Conservation (phyloP, 2,329 filamentous ascomycete genomes). For the Fusarium continuum region DNA sequence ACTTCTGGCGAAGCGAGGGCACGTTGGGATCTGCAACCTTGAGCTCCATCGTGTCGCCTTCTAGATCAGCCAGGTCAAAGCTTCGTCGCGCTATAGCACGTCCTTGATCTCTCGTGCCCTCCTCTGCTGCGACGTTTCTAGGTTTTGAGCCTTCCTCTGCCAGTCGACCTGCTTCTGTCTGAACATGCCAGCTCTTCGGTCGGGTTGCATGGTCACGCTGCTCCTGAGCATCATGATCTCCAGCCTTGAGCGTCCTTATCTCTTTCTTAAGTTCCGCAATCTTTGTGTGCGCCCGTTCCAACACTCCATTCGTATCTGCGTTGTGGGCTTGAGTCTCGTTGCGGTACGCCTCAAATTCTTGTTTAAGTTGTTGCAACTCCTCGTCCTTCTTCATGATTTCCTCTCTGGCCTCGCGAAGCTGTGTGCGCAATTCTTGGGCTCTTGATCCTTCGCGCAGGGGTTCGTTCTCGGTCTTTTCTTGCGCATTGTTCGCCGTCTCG, state of each 20-base stretch:
- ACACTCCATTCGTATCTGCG: constrained; percentile 63
- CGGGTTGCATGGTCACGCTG: constrained; percentile 26
- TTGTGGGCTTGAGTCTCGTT: constrained; percentile 62
- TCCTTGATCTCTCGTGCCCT: not conserved
- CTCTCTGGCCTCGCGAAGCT: constrained; percentile 56
- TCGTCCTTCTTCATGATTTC: constrained; percentile 59
- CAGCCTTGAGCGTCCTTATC: constrained; percentile 56
- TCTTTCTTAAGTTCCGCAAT: constrained; percentile 66
- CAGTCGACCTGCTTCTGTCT: constrained; percentile 26
- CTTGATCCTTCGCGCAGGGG: constrained; percentile 37
- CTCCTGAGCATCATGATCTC: constrained; percentile 20
- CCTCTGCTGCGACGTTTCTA: not conserved
- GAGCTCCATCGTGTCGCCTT: constrained; percentile 25
- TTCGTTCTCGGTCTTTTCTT: constrained; percentile 44
- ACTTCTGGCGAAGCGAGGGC: constrained; percentile 50
- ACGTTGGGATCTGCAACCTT: constrained; percentile 27
- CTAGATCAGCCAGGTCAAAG: constrained; percentile 42
- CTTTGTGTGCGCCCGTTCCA: constrained; percentile 66
- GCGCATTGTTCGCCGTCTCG: constrained; percentile 16
- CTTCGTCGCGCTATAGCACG: constrained; percentile 37
- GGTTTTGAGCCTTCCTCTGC: constrained; percentile 12
- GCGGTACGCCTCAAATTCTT: constrained; percentile 64
- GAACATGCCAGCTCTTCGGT: constrained; percentile 46
- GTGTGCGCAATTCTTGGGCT: constrained; percentile 52
- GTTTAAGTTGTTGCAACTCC: constrained; percentile 58